Conservation (phyloP, 2,329 filamentous ascomycete species). For the Decorospora gaudefroyi region DNA sequence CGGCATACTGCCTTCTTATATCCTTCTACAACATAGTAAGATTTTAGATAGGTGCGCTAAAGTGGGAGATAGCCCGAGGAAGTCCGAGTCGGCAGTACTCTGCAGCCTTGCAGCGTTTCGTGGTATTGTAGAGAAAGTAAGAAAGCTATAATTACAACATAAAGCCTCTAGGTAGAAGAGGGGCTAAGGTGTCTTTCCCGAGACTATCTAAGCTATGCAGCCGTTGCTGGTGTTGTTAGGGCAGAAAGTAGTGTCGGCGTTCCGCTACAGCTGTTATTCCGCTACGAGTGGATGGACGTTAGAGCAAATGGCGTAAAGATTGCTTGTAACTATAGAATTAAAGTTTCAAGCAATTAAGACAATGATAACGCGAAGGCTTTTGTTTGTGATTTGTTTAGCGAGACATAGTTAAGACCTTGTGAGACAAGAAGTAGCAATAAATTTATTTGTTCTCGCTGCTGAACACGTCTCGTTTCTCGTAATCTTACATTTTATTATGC, state of each 20-base stretch:
- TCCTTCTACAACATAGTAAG: background rate
- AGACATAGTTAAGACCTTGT: too few species aligned
- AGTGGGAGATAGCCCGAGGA: background rate
- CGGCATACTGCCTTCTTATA: background rate
- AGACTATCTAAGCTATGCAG: conserved; percentile 2
- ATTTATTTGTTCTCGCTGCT: too few species aligned
- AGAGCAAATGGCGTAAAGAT: too few species aligned
- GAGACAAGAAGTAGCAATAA: too few species aligned
- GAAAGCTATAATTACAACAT: background rate
- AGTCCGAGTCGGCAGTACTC: background rate
- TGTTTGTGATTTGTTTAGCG: too few species aligned
- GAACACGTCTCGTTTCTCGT: too few species aligned
- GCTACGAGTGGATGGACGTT: background rate
- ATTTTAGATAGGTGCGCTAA: conserved; percentile 2
- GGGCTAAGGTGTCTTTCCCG: background rate
- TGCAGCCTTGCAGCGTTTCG: background rate
- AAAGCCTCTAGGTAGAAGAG: background rate
- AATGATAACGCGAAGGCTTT: too few species aligned
- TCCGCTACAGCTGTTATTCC: conserved; percentile 3
- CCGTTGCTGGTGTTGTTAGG: conserved; percentile 1
- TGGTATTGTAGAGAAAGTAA: conserved; percentile 1
- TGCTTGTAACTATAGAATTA: too few species aligned
- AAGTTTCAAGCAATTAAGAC: too few species aligned
- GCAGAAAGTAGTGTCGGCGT: conserved; percentile 2
- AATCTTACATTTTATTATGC: too few species aligned